Base-by-base conservation (phyloP, 768 basidiomycete species). In the Pisolithus orientalis region DNA sequence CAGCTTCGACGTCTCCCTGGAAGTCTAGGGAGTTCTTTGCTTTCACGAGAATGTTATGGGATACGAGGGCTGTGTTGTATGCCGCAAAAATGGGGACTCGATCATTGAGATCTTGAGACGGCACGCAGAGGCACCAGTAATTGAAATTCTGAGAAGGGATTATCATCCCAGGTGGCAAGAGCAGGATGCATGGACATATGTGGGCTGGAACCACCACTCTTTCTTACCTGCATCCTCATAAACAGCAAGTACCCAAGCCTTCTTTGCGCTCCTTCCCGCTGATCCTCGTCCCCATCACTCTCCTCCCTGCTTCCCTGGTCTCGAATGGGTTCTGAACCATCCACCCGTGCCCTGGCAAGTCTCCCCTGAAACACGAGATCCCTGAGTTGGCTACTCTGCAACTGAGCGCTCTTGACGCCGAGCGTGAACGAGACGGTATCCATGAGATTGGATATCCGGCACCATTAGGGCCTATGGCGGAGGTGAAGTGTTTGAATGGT, bases 381-480 rank as follows among this genome's bases (percentile, higher is more conserved):
- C 63, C 91, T 94, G 25, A 98, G 75, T 61, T 97, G 94, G 43
- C 90, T 91, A 64, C 90, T 93, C 44, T 95, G 80, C 32, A 99
- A 77, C 57, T 96, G 92, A 2, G 85, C 88, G 55, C 90, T 94
- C 74, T 94, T 93, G 28, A 98, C 88, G 29, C 96, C 96, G 6
- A 99, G 84, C 8, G 98, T 96, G 66, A 99, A 98, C 4, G 96
- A 98, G 58, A 99, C 97, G 48, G 96, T 96, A 66, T 99, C 96
- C 96, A 98, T 98, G 51, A 98, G 82, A 67, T 99, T 99, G 9
- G 93, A 95, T 99, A 98, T 54, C 96, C 96, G 1, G 95, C 93
- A 52, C 96, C 95, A 85, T 99, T 98, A 34, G 96, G 95, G 21
- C 96, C 96, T 60, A 99, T 97, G 50, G 97, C 79, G 10, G 92